Evolutionary conservation across 768 basidiomycete species (phyloP), one percentile per base, ranked within the genome.

Genomic region (Auriscalpium orientale): DNA sequence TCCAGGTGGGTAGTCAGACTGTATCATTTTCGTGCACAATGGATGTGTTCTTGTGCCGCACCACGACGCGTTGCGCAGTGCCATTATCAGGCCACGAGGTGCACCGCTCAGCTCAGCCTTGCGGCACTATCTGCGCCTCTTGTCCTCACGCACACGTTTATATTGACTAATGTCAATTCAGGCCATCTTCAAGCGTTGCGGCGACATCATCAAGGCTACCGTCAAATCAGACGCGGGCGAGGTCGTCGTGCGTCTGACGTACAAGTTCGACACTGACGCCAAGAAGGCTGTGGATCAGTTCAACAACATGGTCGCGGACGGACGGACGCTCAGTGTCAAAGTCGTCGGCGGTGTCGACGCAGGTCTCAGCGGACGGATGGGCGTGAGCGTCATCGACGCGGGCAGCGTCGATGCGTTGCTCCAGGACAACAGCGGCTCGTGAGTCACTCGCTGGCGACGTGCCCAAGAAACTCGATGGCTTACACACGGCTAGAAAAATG

Each of bases 131-230:
- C 28, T 28, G 28, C 28, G 28, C 28, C 28, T 28, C 28, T 7
- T 28, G 28, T 28, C 28, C 28, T 28, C 28, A 28, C 28, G 28
- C 28, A 28, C 28, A 7, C 28, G 28, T 28, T 4, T 36, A 38
- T 33, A 20, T 15, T 18, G 35, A 51, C 43, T 55, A 13, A 9
- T 52, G 18, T 36, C 4, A 28, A 28, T 7, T 4, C 33, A 62
- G 61, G 61, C 61, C 15, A 62, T 62, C 46, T 62, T 62, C 56
- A 62, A 62, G 51, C 59, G 56, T 13, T 62, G 59, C 38, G 61
- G 61, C 34, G 53, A 51, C n/a, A 57, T 62, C 21, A 62, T 59
- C 34, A 55, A 60, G 51, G 56, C 61, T 7, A 54, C 55, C 18
- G 61, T 52, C 43, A 57, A 60, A 45, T 51, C 50, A 43, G 16